Base-by-base conservation (phyloP, 176 grass and related monocot species). In the Carex myosuroides region DNA sequence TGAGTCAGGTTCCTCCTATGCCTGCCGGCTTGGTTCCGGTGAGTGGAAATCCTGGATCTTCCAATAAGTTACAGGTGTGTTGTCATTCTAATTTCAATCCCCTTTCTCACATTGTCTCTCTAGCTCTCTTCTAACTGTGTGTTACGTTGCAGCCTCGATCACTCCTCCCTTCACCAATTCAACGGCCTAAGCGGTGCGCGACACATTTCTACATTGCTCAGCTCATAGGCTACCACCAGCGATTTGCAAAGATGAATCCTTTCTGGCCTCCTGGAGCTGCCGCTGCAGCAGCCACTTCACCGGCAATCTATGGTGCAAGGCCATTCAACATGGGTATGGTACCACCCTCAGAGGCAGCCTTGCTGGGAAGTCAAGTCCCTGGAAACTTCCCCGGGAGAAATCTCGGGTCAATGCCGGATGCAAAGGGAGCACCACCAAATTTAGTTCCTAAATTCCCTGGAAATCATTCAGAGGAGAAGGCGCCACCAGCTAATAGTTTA, bases 191-290 rank as follows among this genome's bases (percentile, higher is more conserved):
- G 85, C 89, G 93, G 42, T 94, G 93, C 44, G 91, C 88, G 8
- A 99, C 93, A 1, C 97, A 99, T 89, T 95, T 85, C 80, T 99
- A 91, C 64, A 88, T 99, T 61, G 93, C 97, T 3, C 88, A 99
- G 84, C 87, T 88, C 57, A 99, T 96, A 84, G 82, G 70, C 6
- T 88, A 94, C 81, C 79, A 92, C 32, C 93, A 99, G 88, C 85
- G 82, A 59, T 0, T 95, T 81, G 13, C 88, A 13, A 95, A 88
- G 91, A 91, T 99, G 88, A 92, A 87, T 84, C 70, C 90, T 22
- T 93, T 94, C 85, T 99, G 97, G 97, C 39, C 89, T 4, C 83
- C 89, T 37, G 85, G 86, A 2, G 88, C 85, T 0, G 79, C 81
- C 1, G 42, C 92, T 0, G 88, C 86, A 0, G 86, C 77, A 0